Base-by-base conservation (phyloP, 2,329 filamentous ascomycete genomes). In the Xylaria arbuscula region DNA sequence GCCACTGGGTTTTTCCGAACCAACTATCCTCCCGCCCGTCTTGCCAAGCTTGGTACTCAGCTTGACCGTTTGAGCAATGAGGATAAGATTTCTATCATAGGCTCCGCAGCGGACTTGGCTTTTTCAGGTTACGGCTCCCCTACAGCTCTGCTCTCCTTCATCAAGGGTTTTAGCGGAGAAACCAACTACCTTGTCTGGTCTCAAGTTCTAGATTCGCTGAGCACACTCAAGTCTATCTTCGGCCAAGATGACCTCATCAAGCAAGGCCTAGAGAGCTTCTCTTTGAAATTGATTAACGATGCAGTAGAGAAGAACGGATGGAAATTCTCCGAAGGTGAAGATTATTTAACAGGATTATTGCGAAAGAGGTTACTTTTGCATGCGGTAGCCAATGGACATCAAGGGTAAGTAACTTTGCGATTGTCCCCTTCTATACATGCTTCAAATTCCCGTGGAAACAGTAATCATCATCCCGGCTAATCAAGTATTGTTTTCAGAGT, bases 71-170 rank as follows among this genome's bases (percentile, higher is more conserved):
- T 99, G 28, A 92, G 87, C 71, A 90, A 92, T 6, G 89, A 95
- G 78, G 96, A 99, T 82, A 97, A 96, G 84, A 97, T 98, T 75
- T 93, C 93, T 48, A 88, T 98, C 61, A 89, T 98, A 67, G 94
- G 93, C 69, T 97, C 97, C 76, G 93, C 95, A 22, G 92, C 92
- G 55, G 94, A 96, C 59, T 87, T 98, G 72, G 94, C 96, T 45
- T 89, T 97, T 69, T 92, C 96, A 66, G 96, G 96, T 24, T 89
- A 96, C 77, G 91, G 92, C 58, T 93, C 89, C 3, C 97, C 94
- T 0, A 85, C 93, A 28, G 92, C 92, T 9, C 85, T 99, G 13
- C 84, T 99, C 36, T 90, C 92, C 13, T 92, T 99, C 75, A 82
- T 97, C 11, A 89, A 97, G 79, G 92, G 92, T n/a, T 94, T 98